Percentiles rank a stretch among this genome's conserved stretches.
These are phyloP conservation scores for Phytopythium chamaehyphon DNA, from an alignment of 352 stramenopile genomes.

Conservation along the genomic window DNA sequence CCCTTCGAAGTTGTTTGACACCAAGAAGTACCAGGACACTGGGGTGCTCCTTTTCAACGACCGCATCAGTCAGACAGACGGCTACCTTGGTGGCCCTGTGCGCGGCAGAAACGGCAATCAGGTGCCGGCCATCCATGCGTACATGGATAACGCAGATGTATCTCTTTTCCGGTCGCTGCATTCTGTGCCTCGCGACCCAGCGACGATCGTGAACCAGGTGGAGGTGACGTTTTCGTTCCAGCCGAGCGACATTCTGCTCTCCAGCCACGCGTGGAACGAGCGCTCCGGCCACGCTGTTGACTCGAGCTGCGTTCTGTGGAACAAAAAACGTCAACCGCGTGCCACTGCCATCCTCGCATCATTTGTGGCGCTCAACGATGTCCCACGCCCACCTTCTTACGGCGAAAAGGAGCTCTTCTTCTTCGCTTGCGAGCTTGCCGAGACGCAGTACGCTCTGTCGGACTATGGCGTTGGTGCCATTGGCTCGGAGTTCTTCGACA, in stretches of 20 bases:
- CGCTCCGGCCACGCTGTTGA: slow-evolving; percentile 64
- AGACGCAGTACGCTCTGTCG: slow-evolving; percentile 67
- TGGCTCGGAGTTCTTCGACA: slow-evolving; percentile 29
- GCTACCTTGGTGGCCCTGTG: slow-evolving; percentile 21
- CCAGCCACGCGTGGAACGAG: slow-evolving; percentile 62
- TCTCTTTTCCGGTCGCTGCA: slow-evolving; percentile 14
- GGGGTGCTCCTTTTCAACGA: slow-evolving; percentile 74
- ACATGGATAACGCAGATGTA: slow-evolving; percentile 24
- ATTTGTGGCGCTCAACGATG: slow-evolving; percentile 40
- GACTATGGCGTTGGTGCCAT: slow-evolving; percentile 58
- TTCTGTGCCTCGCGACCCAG: background rate
- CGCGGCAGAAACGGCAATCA: slow-evolving; percentile 8
- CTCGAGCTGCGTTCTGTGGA: slow-evolving; percentile 73
- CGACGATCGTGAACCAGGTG: background rate
- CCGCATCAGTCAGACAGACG: slow-evolving; percentile 29
- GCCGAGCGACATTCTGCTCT: slow-evolving; percentile 50
- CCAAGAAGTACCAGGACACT: slow-evolving; percentile 40
- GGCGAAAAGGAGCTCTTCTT: slow-evolving; percentile 81
- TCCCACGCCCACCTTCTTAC: slow-evolving; percentile 42
- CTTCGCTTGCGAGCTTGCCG: slow-evolving; percentile 56
- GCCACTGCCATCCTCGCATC: slow-evolving; percentile 60
- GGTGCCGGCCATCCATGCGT: slow-evolving; percentile 19
- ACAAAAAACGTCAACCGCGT: slow-evolving; percentile 56
- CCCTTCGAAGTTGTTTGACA: slow-evolving; percentile 48
- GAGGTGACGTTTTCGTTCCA: slow-evolving; percentile 14